A percentile compares a stretch with the other conserved stretches of the same genome.
phyloP scores from a whole-genome alignment of 352 stramenopile species.

The Pythium folliculosum region DNA sequence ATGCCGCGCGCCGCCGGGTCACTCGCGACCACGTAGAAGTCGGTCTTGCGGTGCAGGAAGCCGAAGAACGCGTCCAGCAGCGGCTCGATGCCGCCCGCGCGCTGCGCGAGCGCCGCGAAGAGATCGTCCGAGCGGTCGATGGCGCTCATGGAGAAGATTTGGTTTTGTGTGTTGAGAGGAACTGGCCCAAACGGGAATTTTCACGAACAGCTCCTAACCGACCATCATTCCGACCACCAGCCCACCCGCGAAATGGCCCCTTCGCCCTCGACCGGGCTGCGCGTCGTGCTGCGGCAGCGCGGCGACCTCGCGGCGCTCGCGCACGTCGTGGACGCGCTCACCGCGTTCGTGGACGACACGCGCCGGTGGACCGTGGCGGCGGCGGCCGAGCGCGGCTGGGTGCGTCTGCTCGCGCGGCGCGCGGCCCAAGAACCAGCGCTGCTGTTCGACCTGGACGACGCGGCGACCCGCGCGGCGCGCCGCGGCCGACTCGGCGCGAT shows the following conservation, averaged over 20 bases:
- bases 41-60: constrained; percentile 97
- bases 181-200: too few relatives aligned
- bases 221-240: too few relatives aligned
- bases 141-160: neutral
- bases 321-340: constrained; percentile 39
- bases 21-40: constrained; percentile 92
- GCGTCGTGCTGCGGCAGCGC: constrained; percentile 20
- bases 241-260: neutral
- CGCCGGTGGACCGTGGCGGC: constrained; percentile 45
- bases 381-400: constrained; percentile 37
- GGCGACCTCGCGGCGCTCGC: constrained; percentile 20
- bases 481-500: constrained; percentile 33
- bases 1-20: constrained; percentile 52
- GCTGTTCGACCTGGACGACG: constrained; percentile 36
- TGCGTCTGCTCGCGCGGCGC: constrained; percentile 43
- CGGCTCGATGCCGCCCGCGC: constrained; percentile 94
- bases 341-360: constrained; percentile 36
- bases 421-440: constrained; percentile 25
- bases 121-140: constrained; percentile 66
- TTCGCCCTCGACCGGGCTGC: neutral
- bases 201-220: too few relatives aligned
- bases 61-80: constrained; percentile 97
- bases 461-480: constrained; percentile 15
- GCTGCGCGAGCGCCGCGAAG: constrained; percentile 94
- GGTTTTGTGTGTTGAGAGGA: too few relatives aligned